Evolutionary conservation across 768 basidiomycete genomes (phyloP).

Genomic region (Hydnomerulius pinastri): DNA sequence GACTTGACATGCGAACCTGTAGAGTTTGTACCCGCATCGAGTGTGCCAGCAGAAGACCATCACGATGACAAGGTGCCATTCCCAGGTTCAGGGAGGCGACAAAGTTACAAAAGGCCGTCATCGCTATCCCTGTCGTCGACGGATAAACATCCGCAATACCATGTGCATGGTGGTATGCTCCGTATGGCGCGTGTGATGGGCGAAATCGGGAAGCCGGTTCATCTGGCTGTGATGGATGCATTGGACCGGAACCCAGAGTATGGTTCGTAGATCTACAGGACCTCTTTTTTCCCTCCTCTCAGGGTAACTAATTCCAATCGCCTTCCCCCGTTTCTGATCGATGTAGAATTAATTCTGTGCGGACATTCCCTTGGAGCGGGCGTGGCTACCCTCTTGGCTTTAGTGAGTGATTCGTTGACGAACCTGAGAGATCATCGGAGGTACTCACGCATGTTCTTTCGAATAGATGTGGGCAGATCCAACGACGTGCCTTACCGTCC

Average conservation of each 20-base stretch:
- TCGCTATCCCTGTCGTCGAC: constrained; percentile 16
- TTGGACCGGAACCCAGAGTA: constrained; percentile 69
- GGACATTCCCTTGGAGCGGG: constrained; percentile 87
- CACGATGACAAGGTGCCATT: constrained; percentile 39
- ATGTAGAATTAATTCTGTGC: constrained; percentile 67
- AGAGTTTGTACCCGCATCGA: constrained; percentile 58
- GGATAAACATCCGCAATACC: constrained; percentile 40
- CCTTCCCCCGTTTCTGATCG: constrained; percentile 5
- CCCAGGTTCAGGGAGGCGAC: constrained; percentile 31
- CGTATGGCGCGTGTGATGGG: constrained; percentile 83
- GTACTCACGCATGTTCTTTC: constrained; percentile 1
- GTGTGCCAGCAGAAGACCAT: constrained; percentile 26
- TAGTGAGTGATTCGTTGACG: constrained; percentile 46
- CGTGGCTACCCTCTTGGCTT: constrained; percentile 70
- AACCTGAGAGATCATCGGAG: neutral
- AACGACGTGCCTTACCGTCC: constrained; percentile 65
- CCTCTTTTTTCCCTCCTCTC: neutral
- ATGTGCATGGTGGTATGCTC: constrained; percentile 82
- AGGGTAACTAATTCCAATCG: too few relatives aligned
- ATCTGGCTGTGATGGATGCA: constrained; percentile 71
- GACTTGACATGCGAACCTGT: constrained; percentile 82
- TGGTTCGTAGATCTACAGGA: constrained; percentile 46
- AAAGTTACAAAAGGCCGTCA: constrained; percentile 26
- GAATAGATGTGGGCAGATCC: constrained; percentile 87
- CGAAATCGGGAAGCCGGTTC: constrained; percentile 71